These are phyloP conservation scores for Cyclocybe cylindracea DNA, from an alignment of 768 basidiomycete species.

Conservation along the genomic window DNA sequence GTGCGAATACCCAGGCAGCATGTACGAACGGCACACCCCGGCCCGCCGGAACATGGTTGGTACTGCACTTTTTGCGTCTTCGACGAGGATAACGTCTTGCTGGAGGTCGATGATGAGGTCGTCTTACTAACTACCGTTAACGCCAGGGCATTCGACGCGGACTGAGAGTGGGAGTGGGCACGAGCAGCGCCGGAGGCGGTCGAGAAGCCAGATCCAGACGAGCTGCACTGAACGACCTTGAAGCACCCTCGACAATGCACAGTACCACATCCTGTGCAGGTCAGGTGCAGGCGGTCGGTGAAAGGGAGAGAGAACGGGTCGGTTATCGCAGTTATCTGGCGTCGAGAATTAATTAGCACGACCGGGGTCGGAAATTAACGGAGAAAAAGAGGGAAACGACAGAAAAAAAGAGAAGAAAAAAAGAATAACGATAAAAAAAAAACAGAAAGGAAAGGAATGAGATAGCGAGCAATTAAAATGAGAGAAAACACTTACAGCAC, in stretches of 20 bases:
- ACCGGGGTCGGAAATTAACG: no score
- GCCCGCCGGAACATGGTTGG: conserved; percentile 25
- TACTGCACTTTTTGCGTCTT: background rate
- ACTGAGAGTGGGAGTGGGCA: background rate
- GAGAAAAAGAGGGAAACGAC: background rate
- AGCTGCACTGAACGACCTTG: conserved; percentile 17
- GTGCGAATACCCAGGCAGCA: conserved; percentile 32
- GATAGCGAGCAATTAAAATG: background rate
- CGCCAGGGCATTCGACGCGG: no score
- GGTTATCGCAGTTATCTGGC: conserved; percentile 9
- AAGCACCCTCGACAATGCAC: conserved; percentile 37
- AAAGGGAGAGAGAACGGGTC: conserved; percentile 18
- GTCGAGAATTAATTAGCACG: background rate
- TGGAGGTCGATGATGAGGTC: no score
- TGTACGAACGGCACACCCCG: conserved; percentile 26
- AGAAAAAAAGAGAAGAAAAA: background rate
- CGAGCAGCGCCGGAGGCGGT: background rate
- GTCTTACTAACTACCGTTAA: no score
- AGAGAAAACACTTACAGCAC: conserved; percentile 18
- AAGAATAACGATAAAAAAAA: background rate
- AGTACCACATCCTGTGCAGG: conserved; percentile 27
- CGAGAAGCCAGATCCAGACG: conserved; percentile 5
- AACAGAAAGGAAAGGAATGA: background rate
- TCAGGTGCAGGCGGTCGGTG: conserved; percentile 23
- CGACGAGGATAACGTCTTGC: no score